phyloP scores from a whole-genome alignment of 2,329 filamentous ascomycete genomes.

The Botryosphaeria agaves region DNA sequence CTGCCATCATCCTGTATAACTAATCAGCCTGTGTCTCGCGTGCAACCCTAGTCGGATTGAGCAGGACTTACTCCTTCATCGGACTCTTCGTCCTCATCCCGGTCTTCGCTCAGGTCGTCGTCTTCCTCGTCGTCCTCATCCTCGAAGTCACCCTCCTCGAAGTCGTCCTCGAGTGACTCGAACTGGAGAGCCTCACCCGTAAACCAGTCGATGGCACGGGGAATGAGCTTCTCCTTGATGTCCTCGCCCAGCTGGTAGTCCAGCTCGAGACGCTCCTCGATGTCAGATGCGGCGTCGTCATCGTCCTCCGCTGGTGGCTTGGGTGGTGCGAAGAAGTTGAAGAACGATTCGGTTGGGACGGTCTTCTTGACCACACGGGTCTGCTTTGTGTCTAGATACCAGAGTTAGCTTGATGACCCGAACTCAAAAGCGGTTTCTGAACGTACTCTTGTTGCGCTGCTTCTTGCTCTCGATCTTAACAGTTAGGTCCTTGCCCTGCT shows the following conservation, averaged over 20 bases:
- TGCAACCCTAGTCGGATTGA: neutral
- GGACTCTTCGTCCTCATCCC: slow-evolving; percentile 40
- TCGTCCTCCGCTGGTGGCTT: slow-evolving; percentile 66
- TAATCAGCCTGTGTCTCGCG: slow-evolving; percentile 6
- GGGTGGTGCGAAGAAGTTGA: slow-evolving; percentile 95
- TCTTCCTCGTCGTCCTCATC: slow-evolving; percentile 92
- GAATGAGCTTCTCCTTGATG: slow-evolving; percentile 99
- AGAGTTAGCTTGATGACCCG: slow-evolving; percentile 6
- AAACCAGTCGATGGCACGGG: slow-evolving; percentile 97
- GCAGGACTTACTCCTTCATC: slow-evolving; percentile 30
- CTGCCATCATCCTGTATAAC: slow-evolving; percentile 57
- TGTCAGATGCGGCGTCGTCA: slow-evolving; percentile 65
- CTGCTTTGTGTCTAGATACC: slow-evolving; percentile 75
- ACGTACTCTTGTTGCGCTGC: slow-evolving; percentile 96
- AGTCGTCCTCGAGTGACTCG: slow-evolving; percentile 78
- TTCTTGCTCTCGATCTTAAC: slow-evolving; percentile 97
- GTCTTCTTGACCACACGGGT: slow-evolving; percentile 98
- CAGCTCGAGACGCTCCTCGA: slow-evolving; percentile 92
- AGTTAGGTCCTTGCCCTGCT: slow-evolving; percentile 79
- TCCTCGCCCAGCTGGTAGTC: slow-evolving; percentile 98
- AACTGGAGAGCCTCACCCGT: slow-evolving; percentile 95
- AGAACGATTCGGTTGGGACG: slow-evolving; percentile 92
- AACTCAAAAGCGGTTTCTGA: neutral
- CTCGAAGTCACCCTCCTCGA: slow-evolving; percentile 67
- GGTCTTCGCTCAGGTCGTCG: slow-evolving; percentile 66